Percentiles rank a stretch among this genome's conserved stretches.
phyloP scores from a whole-genome alignment of 371 early-diverging fungal species.

The Chytridium lagenaria region DNA sequence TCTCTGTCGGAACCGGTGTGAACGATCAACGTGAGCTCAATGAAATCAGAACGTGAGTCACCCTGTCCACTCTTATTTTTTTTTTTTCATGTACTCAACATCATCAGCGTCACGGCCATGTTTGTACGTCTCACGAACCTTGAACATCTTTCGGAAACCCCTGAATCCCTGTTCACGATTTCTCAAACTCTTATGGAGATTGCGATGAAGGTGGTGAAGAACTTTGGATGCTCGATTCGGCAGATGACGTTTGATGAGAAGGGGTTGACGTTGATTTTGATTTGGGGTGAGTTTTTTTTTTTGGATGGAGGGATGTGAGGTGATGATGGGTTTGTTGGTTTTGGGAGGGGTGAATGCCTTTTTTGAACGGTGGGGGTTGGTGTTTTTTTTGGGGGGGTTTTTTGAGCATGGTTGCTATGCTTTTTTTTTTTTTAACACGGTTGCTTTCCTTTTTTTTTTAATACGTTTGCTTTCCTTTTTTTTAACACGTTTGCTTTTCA shows the following conservation, averaged over 20 bases:
- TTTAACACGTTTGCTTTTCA: no score
- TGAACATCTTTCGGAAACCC: background rate
- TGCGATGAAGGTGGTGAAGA: conserved; percentile 12
- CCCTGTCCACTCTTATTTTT: conserved; percentile 16
- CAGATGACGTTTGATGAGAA: conserved; percentile 43
- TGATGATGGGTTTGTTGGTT: no score
- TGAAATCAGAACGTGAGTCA: conserved; percentile 2
- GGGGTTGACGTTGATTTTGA: conserved; percentile 32
- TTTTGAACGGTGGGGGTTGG: no score
- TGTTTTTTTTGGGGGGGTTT: no score
- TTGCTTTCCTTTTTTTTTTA: no score
- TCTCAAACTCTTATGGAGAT: conserved; percentile 28
- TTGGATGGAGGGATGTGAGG: no score
- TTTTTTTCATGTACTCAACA: background rate
- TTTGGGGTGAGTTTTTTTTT: conserved; percentile 39
- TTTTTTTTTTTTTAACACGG: background rate
- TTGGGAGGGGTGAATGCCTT: no score
- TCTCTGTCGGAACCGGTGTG: conserved; percentile 7
- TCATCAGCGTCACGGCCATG: conserved; percentile 9
- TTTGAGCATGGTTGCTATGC: no score
- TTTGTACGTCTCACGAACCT: conserved; percentile 8
- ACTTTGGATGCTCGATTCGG: conserved; percentile 30
- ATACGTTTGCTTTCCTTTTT: background rate
- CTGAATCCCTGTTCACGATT: background rate
- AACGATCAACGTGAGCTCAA: conserved; percentile 8